Conservation (phyloP, 257 asterid genomes). For the Fraxinus pennsylvanica region DNA sequence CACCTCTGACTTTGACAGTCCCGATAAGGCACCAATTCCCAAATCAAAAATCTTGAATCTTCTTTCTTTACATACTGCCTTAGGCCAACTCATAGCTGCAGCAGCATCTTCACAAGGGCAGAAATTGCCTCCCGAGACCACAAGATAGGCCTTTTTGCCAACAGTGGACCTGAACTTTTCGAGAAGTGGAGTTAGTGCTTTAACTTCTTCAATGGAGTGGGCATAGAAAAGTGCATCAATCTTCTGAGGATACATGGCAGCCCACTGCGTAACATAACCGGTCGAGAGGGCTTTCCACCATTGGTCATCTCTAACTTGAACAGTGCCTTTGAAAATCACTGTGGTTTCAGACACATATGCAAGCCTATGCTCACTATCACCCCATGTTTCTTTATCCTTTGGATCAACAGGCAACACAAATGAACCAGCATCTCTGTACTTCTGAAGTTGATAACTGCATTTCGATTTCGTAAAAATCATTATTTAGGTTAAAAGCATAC, state of each 20-base stretch:
- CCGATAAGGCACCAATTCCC: constrained; percentile 66
- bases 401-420: constrained; percentile 80
- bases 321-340: constrained; percentile 81
- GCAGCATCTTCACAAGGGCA: constrained; percentile 93
- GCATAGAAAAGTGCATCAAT: constrained; percentile 87
- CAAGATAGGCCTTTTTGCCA: constrained; percentile 84
- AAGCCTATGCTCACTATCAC: constrained; percentile 86
- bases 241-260: constrained; percentile 88
- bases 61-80: constrained; percentile 69
- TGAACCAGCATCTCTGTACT: constrained; percentile 87
- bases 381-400: constrained; percentile 93
- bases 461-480: not conserved
- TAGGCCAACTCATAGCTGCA: constrained; percentile 66
- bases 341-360: constrained; percentile 96
- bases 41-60: constrained; percentile 90
- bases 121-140: constrained; percentile 76
- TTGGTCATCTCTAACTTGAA: constrained; percentile 85
- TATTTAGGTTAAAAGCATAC: not conserved
- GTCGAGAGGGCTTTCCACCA: constrained; percentile 98
- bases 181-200: constrained; percentile 77
- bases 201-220: constrained; percentile 74
- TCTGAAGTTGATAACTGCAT: constrained; percentile 96
- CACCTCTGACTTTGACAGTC: constrained; percentile 67
- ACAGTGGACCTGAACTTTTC: constrained; percentile 69
- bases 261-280: constrained; percentile 95